These are phyloP conservation scores for Diaporthe nobilis DNA, from an alignment of 2,329 filamentous ascomycete genomes.

Conservation along the genomic window DNA sequence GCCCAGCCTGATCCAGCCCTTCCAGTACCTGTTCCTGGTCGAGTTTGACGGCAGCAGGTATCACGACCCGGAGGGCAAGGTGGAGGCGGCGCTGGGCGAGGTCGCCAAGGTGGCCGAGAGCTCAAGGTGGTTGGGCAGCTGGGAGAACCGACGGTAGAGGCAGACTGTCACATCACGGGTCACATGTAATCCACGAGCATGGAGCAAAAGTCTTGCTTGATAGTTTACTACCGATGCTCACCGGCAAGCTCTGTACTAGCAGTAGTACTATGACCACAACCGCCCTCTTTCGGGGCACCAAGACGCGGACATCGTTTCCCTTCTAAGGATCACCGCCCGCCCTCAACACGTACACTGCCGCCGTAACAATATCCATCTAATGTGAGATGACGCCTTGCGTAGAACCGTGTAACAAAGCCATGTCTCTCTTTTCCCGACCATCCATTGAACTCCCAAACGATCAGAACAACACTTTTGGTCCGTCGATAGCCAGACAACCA, in stretches of 20 bases:
- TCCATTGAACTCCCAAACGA: conserved; percentile 10
- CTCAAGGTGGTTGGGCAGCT: conserved; percentile 80
- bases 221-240: conserved; percentile 1
- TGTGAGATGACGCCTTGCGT: conserved; percentile 20
- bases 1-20: conserved; percentile 80
- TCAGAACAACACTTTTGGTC: conserved; percentile 18
- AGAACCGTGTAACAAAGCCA: conserved; percentile 15
- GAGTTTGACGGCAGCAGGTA: conserved; percentile 81
- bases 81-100: conserved; percentile 72
- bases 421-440: conserved; percentile 4
- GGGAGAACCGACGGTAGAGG: conserved; percentile 59
- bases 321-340: background rate
- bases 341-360: conserved; percentile 12
- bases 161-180: background rate
- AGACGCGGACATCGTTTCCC: conserved; percentile 9
- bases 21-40: conserved; percentile 96
- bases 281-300: background rate
- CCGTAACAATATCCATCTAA: conserved; percentile 31
- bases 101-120: conserved; percentile 70
- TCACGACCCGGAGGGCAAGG: conserved; percentile 67
- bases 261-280: background rate
- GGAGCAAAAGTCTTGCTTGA: background rate
- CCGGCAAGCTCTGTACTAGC: background rate
- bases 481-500: background rate
- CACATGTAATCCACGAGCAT: background rate